phyloP scores from a whole-genome alignment of 371 early-diverging fungal species.

The Dipsacomyces acuminosporus region DNA sequence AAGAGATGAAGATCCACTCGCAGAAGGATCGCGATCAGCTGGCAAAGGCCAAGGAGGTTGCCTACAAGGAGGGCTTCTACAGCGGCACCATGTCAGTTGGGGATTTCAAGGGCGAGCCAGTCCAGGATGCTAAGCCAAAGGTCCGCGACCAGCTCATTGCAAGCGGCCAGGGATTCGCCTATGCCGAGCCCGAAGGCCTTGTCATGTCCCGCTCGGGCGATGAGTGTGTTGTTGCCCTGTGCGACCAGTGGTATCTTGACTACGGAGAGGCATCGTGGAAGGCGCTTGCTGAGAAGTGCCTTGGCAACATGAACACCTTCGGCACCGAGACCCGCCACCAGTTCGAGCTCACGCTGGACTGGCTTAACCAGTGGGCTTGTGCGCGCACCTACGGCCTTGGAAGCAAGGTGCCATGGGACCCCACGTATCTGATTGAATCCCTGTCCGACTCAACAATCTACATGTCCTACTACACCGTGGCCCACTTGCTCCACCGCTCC shows the following conservation, averaged over 20 bases:
- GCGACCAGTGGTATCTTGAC: slow-evolving; percentile 99
- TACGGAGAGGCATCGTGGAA: slow-evolving; percentile 97
- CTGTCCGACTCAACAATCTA: slow-evolving; percentile 99
- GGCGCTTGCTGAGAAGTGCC: slow-evolving; percentile 68
- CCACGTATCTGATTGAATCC: slow-evolving; percentile 96
- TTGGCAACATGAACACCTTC: slow-evolving; percentile 83
- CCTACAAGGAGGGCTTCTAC: slow-evolving; percentile 98
- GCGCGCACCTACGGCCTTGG: slow-evolving; percentile 98
- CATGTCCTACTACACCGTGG: slow-evolving; percentile 99
- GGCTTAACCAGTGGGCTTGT: slow-evolving; percentile 99
- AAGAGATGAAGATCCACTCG: slow-evolving; percentile 87
- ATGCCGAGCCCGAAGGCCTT: slow-evolving; percentile 95
- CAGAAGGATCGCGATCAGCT: slow-evolving; percentile 92
- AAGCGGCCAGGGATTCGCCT: slow-evolving; percentile 72
- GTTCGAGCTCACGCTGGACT: slow-evolving; percentile 86
- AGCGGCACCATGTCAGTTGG: slow-evolving; percentile 86
- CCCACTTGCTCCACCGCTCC: slow-evolving; percentile 90
- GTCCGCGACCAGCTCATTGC: slow-evolving; percentile 74
- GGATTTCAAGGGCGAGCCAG: slow-evolving; percentile 72
- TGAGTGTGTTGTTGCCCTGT: slow-evolving; percentile 97
- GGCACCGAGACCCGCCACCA: slow-evolving; percentile 83
- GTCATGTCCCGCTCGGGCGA: slow-evolving; percentile 97
- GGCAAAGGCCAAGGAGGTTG: slow-evolving; percentile 89
- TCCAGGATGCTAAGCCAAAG: slow-evolving; percentile 88
- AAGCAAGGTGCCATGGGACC: slow-evolving; percentile 96